These are phyloP conservation scores for Ceratocystis ficicola DNA, from an alignment of 2,329 filamentous ascomycete genomes.

Conservation along the genomic window DNA sequence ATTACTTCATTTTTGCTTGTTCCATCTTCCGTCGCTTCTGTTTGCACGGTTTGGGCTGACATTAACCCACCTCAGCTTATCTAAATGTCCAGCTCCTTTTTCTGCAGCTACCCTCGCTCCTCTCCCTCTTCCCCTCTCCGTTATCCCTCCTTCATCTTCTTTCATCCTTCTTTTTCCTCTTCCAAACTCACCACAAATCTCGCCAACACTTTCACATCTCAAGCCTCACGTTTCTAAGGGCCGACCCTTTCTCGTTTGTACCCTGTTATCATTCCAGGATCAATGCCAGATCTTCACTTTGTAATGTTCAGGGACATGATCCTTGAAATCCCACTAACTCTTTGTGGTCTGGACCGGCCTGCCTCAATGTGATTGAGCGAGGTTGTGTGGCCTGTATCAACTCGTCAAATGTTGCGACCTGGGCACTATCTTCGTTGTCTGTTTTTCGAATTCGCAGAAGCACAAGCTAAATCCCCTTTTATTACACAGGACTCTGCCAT, in stretches of 20 bases:
- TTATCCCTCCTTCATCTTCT: conserved; percentile 1
- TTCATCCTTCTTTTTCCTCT: conserved; percentile 2
- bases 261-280: conserved; percentile 10
- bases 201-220: conserved; percentile 4
- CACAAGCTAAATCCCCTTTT: background rate
- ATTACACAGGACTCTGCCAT: background rate
- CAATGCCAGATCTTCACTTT: conserved; percentile 2
- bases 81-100: background rate
- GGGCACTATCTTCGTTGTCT: background rate
- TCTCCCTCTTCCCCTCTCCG: background rate
- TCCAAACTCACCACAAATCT: conserved; percentile 1
- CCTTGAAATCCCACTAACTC: conserved; percentile 10
- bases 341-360: background rate
- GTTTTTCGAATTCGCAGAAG: background rate
- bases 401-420: background rate
- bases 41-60: background rate
- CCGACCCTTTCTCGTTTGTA: conserved; percentile 11
- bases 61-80: background rate
- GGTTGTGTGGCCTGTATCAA: conserved; percentile 1
- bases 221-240: conserved; percentile 10
- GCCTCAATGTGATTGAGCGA: background rate
- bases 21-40: background rate
- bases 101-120: background rate
- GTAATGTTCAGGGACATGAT: background rate
- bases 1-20: conserved; percentile 3